Evolutionary conservation across 169 alveolate species (phyloP), one percentile per base, ranked within the genome.

Genomic region (Plasmodium gonderi): DNA sequence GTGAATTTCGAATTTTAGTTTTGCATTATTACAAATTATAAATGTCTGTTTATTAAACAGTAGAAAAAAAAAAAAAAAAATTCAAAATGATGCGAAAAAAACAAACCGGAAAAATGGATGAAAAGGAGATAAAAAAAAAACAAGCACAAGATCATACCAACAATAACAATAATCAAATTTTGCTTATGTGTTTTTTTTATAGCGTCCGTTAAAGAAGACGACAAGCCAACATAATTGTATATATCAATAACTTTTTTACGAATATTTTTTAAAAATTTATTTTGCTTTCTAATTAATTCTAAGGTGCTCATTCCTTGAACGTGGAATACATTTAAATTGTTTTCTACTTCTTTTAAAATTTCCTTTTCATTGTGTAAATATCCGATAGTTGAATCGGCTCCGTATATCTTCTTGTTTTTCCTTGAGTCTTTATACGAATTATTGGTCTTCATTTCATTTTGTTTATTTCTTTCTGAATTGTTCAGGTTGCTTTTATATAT

Each of bases 221-320:
- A 83, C 49, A 83, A 83, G n/a, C 92, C 92, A 3, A 83, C 45
- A n/a, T 83, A 83, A 64, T 83, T 83, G 44, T 69, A 83, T 42
- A 83, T 83, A 40, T 83, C 92, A 17, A 83, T 83, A 1, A 83
- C 92, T 83, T 83, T 83, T 54, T 83, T 83, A 6, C 92, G 92
- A 49, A 83, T 81, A 0, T 47, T 47, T 49, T 83, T 83, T 76
- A 83, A 83, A 83, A 83, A 83, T 74, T 83, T 83, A 64, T 83
- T 83, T 51, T 83, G 92, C 60, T 74, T 83, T 29, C 92, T 83
- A 26, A 83, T 31, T 42, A 72, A 49, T 72, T 83, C 49, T 51
- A 83, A 83, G 12, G 92, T 83, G 29, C 64, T 83, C 74, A 83
- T 33, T 31, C 92, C 92, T 31, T 83, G 92, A 42, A 51, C 68